A percentile compares a stretch with the other conserved stretches of the same genome.
phyloP scores from a whole-genome alignment of 352 stramenopile genomes.

The Plasmopara muralis region DNA sequence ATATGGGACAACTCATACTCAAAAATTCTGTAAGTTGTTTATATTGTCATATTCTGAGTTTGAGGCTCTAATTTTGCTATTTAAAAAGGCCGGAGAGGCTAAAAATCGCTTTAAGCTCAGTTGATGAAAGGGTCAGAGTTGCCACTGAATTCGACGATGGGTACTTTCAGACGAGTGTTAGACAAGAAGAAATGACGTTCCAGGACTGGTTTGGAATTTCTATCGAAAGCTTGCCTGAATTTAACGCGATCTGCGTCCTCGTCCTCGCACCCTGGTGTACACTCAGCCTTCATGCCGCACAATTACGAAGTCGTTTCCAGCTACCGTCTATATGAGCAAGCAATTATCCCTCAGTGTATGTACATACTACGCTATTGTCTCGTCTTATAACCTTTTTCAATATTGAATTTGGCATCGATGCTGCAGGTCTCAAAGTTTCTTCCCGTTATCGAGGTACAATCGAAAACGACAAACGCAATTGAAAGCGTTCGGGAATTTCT shows the following conservation, averaged over 20 bases:
- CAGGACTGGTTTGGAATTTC: conserved; percentile 51
- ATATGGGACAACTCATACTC: conserved; percentile 67
- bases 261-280: conserved; percentile 46
- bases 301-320: conserved; percentile 50
- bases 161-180: conserved; percentile 25
- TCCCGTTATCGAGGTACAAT: conserved; percentile 59
- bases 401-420: background rate
- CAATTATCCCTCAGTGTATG: conserved; percentile 50
- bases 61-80: conserved; percentile 1
- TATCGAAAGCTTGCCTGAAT: conserved; percentile 32
- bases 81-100: conserved; percentile 37
- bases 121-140: conserved; percentile 1
- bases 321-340: conserved; percentile 52
- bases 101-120: conserved; percentile 26
- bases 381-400: background rate
- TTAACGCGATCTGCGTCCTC: conserved; percentile 30
- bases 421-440: conserved; percentile 48
- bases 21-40: conserved; percentile 32
- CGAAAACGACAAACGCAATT: conserved; percentile 58
- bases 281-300: conserved; percentile 36
- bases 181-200: conserved; percentile 43
- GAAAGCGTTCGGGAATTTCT: conserved; percentile 61
- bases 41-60: background rate
- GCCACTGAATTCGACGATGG: conserved; percentile 17
- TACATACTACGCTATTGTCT: background rate